phyloP scores from a whole-genome alignment of 495 filamentous ascomycete species.

The Emericellopsis terricola region DNA sequence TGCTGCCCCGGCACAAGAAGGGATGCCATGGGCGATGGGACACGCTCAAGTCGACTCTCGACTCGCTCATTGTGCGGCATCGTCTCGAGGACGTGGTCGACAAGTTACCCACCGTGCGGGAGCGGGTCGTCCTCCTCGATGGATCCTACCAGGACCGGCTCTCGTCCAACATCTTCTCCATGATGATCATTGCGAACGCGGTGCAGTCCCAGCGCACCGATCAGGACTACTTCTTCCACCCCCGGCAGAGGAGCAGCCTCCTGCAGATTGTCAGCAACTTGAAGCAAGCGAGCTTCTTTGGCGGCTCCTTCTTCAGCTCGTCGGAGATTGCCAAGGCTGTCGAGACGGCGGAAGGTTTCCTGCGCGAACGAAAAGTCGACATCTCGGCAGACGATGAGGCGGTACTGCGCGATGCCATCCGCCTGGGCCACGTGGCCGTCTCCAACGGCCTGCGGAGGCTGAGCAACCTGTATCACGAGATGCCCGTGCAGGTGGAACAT shows the following conservation, averaged over 20 bases:
- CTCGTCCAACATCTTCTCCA: conserved; percentile 68
- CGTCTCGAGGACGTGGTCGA: conserved; percentile 45
- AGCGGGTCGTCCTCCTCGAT: conserved; percentile 55
- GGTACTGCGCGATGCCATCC: conserved; percentile 42
- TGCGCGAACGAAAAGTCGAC: conserved; percentile 28
- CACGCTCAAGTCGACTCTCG: conserved; percentile 51
- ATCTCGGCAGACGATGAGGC: conserved; percentile 40
- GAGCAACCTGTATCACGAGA: conserved; percentile 51
- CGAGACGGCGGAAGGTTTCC: conserved; percentile 43
- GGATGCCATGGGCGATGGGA: conserved; percentile 33
- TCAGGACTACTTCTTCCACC: conserved; percentile 77
- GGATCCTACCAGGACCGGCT: conserved; percentile 72
- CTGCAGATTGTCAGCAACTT: conserved; percentile 57
- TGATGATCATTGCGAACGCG: conserved; percentile 65
- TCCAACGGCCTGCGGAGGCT: conserved; percentile 41
- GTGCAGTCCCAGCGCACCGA: conserved; percentile 77
- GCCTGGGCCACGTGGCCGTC: conserved; percentile 39
- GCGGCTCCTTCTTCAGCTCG: conserved; percentile 50
- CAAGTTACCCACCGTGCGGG: conserved; percentile 48
- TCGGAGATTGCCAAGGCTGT: conserved; percentile 43
- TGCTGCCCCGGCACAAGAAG: conserved; percentile 36
- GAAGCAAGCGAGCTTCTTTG: conserved; percentile 78
- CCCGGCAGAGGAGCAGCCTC: conserved; percentile 44
- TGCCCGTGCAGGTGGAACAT: conserved; percentile 51
- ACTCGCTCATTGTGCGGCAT: conserved; percentile 70